A percentile compares a stretch with the other conserved stretches of the same genome.
phyloP scores from a whole-genome alignment of 2,329 filamentous ascomycete species.

The Beauveria varroae region DNA sequence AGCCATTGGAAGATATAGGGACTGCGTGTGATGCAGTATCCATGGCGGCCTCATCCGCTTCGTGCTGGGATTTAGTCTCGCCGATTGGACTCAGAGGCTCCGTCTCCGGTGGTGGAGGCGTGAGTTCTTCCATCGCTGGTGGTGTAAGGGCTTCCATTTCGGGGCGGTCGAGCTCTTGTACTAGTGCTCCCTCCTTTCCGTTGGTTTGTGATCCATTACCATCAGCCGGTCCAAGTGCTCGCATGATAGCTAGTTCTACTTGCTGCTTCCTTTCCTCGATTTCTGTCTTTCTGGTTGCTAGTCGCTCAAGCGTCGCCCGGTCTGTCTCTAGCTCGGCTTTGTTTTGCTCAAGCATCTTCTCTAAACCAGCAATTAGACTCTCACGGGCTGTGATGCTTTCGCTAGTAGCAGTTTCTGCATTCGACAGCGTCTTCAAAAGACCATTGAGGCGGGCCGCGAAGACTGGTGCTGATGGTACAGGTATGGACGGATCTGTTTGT shows the following conservation, averaged over 20 bases:
- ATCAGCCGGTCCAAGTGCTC: constrained; percentile 61
- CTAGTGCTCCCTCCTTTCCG: constrained; percentile 36
- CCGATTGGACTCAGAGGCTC: constrained; percentile 17
- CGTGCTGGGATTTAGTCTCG: constrained; percentile 14
- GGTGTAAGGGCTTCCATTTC: constrained; percentile 79
- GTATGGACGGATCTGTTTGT: constrained; percentile 61
- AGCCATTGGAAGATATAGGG: constrained; percentile 41
- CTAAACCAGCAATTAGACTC: constrained; percentile 68
- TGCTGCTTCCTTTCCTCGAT: constrained; percentile 80
- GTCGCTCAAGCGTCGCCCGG: constrained; percentile 53
- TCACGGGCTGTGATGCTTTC: constrained; percentile 83
- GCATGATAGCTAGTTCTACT: constrained; percentile 87
- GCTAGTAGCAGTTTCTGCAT: constrained; percentile 79
- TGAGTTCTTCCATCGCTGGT: constrained; percentile 17
- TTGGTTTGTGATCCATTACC: constrained; percentile 40
- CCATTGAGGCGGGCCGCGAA: constrained; percentile 85
- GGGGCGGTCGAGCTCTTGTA: constrained; percentile 61
- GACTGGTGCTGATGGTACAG: constrained; percentile 74
- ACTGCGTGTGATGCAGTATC: constrained; percentile 37
- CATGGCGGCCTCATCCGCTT: constrained; percentile 12
- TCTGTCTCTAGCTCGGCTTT: constrained; percentile 63
- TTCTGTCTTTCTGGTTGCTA: constrained; percentile 59
- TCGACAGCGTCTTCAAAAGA: constrained; percentile 81
- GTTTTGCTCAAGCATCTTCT: constrained; percentile 73
- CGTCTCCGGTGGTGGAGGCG: constrained; percentile 15